Base-by-base conservation (phyloP, 306 rosid genomes). In the Prunus mongolica region DNA sequence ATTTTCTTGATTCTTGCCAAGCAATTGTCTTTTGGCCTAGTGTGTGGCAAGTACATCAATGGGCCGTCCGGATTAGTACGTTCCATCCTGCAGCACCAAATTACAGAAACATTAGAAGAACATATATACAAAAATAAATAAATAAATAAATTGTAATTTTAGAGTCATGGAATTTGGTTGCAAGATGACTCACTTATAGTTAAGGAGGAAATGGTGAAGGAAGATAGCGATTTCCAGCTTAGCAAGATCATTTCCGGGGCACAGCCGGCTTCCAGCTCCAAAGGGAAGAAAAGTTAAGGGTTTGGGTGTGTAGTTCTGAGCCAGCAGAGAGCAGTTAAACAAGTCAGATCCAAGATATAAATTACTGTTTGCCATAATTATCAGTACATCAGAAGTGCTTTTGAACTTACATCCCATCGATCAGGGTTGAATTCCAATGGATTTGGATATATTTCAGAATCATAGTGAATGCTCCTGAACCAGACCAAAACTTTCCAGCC, bases 401-500 rank as follows among this genome's bases (percentile, higher is more conserved):
- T 15, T 69, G 2, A 60, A 78, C 92, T 85, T 85, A 94, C 98
- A 75, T 89, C 80, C 97, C 97, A 94, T 88, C 98, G 85, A 12
- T 84, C 67, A 69, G 98, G 98, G 44, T 94, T 82, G 65, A 90
- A 94, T 66, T 89, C 92, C 84, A 18, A 82, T 25, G 98, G 98
- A 60, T 92, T 76, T 15, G 91, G 92, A 83, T 87, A 94, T 69
- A 81, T 82, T 85, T 92, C 91, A 22, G 97, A 88, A 82, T 94
- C 96, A 4, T 82, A 86, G 61, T 94, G 98, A 84, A 94, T 86
- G 12, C 84, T 85, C 64, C 98, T 86, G 60, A 94, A 94, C 98
- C 98, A 94, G 2, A 85, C 89, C 38, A 94, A 89, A 3, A 82
- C 90, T 84, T 86, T 94, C 98, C 98, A 91, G 20, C 96, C 97